Evolutionary conservation across 805 yeast genomes (phyloP).

Genomic region (Pichia scutulata): DNA sequence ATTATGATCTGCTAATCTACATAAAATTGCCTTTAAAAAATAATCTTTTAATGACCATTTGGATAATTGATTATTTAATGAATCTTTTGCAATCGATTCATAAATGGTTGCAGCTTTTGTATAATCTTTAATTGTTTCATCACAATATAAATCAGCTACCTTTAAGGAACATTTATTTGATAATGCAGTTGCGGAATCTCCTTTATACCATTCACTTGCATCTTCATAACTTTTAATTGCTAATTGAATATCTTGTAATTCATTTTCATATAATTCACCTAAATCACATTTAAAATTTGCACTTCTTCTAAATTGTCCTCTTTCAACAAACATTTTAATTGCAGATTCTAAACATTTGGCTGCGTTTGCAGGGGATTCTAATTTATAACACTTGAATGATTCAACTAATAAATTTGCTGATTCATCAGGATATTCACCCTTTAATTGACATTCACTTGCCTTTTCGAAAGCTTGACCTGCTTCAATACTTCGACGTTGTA

Average conservation of each 20-base stretch:
- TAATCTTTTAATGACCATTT: constrained; percentile 93
- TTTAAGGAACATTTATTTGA: constrained; percentile 82
- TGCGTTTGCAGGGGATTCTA: constrained; percentile 66
- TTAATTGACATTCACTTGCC: constrained; percentile 74
- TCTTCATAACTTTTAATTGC: constrained; percentile 79
- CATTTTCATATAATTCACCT: constrained; percentile 78
- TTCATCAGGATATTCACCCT: constrained; percentile 76
- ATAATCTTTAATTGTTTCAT: constrained; percentile 54
- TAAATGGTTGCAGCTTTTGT: constrained; percentile 67
- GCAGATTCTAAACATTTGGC: constrained; percentile 73
- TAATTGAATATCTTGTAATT: constrained; percentile 52
- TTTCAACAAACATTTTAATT: constrained; percentile 71
- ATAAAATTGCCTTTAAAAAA: constrained; percentile 73
- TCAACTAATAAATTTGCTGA: constrained; percentile 87
- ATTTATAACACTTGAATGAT: constrained; percentile 79
- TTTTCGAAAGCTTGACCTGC: constrained; percentile 83
- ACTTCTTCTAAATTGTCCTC: constrained; percentile 94
- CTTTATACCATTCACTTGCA: constrained; percentile 93
- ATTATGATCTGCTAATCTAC: constrained; percentile 67
- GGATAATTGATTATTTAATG: constrained; percentile 64
- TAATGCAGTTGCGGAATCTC: constrained; percentile 88
- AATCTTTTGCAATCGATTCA: constrained; percentile 69
- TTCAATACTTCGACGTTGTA: constrained; percentile 59
- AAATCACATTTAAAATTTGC: constrained; percentile 91
- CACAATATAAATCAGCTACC: constrained; percentile 82